These are phyloP conservation scores for Aureobasidium sp. DNA, from an alignment of 2,329 filamentous ascomycete species.

Conservation along the genomic window DNA sequence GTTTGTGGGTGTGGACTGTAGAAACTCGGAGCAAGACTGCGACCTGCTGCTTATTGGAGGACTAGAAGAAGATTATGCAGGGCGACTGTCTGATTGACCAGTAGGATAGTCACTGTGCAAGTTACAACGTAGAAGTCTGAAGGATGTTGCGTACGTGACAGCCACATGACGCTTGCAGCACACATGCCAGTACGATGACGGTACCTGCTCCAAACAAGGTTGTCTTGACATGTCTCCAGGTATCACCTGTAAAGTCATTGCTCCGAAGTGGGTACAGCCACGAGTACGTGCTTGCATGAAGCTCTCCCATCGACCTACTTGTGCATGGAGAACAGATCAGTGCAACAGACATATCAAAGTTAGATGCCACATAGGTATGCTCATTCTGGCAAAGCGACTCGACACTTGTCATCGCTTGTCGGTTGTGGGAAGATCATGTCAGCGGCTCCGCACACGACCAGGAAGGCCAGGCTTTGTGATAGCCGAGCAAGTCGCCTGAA, in stretches of 20 bases:
- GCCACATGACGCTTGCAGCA: constrained; percentile 5
- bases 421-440: background rate
- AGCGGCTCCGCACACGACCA: background rate
- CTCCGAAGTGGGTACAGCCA: background rate
- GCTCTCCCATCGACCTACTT: background rate
- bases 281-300: background rate
- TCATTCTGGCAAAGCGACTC: background rate
- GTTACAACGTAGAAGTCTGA: background rate
- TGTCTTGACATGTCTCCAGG: background rate
- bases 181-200: background rate
- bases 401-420: background rate
- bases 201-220: background rate
- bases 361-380: background rate
- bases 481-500: background rate
- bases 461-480: background rate
- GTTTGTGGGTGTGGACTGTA: background rate
- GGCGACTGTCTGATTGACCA: background rate
- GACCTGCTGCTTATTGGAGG: background rate
- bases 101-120: background rate
- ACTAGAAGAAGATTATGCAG: background rate
- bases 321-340: background rate
- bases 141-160: background rate
- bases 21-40: background rate
- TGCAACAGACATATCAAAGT: background rate
- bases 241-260: background rate